Base-by-base conservation (phyloP, 1,284 basidiomycete species). In the Hymenochaete sp. region DNA sequence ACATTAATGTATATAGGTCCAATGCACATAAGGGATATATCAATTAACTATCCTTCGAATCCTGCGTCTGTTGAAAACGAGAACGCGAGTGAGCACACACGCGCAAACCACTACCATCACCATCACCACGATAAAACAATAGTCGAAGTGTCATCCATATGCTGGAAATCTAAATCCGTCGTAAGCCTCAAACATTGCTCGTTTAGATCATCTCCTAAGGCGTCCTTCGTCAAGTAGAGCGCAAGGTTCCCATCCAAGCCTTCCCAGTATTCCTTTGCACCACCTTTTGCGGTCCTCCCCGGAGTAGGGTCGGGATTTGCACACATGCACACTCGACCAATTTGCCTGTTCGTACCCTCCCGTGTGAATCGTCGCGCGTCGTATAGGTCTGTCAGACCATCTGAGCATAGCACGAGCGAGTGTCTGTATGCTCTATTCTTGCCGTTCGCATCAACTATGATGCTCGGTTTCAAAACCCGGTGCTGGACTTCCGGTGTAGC, bases 141-240 rank as follows among this genome's bases (percentile, higher is more conserved):
- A 27, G 80, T 66, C 0, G 78, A 82, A 14, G 75, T 74, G 57
- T 83, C 79, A 57, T 82, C 80, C 66, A 81, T 74, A 77, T 79
- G 82, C 50, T 68, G 67, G 29, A 67, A 68, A 37, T 68, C 64
- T 67, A 77, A 75, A 56, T 82, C 77, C 29, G 80, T 67, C 7
- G 77, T 79, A 38, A 82, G 57, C 51, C 71, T 67, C 46, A 70
- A 64, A 13, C 78, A 80, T 11, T 73, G 67, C 22, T 65, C 60
- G 18, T 71, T 64, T 18, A 56, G 52, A 52, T 79, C 68, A 9
- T 67, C 59, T 3, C 77, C 80, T 18, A 81, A 61, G 0, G 67
- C 74, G 40, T 79, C 69, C 4, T 75, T 67, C 10, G 80, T 61
- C 29, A 82, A 59, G 42, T 59, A 58, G 21, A 80, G 57, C 2